Evolutionary conservation across 306 rosid genomes (phyloP).

Genomic region (Sicyos edulis): DNA sequence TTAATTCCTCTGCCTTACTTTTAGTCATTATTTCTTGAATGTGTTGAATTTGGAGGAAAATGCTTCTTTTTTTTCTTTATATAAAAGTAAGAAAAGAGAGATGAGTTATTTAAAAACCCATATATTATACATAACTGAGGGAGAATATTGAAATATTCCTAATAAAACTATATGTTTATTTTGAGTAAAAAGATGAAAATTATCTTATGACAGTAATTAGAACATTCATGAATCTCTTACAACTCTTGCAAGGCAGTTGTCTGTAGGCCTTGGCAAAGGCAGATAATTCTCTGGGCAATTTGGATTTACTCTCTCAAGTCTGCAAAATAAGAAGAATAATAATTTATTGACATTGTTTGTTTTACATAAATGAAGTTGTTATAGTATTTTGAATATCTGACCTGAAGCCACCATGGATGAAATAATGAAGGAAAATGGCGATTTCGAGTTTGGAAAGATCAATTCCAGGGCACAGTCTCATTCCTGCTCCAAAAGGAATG

Average conservation of each 20-base stretch:
- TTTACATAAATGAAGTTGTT: neutral
- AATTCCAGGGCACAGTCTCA: constrained; percentile 51
- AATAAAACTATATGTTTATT: neutral
- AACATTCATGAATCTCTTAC: constrained; percentile 22
- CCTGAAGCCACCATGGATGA: constrained; percentile 48
- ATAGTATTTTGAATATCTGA: neutral
- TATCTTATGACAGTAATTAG: no score
- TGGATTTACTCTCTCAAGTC: constrained; percentile 51
- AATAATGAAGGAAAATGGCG: constrained; percentile 55
- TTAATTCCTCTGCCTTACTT: constrained; percentile 1
- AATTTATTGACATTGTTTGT: no score
- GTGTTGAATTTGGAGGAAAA: neutral
- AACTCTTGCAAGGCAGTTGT: constrained; percentile 56
- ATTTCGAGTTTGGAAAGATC: constrained; percentile 55
- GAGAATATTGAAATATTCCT: constrained; percentile 1
- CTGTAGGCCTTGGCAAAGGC: constrained; percentile 47
- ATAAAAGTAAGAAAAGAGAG: neutral
- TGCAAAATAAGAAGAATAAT: constrained; percentile 14
- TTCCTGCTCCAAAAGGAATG: constrained; percentile 60
- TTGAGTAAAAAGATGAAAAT: neutral
- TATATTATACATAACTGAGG: neutral
- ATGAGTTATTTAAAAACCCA: neutral
- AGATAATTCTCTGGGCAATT: constrained; percentile 32
- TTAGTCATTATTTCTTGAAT: neutral
- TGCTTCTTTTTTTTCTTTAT: no score